Base-by-base conservation (phyloP, 2,329 filamentous ascomycete species). In the Trichophyton verrucosum region DNA sequence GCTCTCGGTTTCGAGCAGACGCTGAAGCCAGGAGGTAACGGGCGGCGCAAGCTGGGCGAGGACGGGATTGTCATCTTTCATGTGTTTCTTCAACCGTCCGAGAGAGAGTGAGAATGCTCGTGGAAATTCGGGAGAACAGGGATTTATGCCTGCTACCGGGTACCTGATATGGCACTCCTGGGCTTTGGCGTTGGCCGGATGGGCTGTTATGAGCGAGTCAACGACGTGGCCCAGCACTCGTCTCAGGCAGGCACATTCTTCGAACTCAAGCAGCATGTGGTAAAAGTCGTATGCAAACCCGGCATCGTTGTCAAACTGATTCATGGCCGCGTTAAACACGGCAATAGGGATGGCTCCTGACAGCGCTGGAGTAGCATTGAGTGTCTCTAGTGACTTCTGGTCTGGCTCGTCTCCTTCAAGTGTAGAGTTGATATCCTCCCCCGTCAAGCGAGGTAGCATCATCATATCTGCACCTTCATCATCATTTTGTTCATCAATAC, bases 281-380 rank as follows among this genome's bases (percentile, higher is more conserved):
- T 94, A 97, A 74, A 96, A 96, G 22, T 81, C 76, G 68, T 87
- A 85, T 2, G 85, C 89, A 5, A 90, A 80, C 0, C 78, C 76
- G 1, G 84, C 74, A 62, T 82, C 82, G 71, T 86, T 84, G 65
- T 88, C 85, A 59, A 87, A 82, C 68, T 96, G 86, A 72, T 87
- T 89, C 76, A 85, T 85, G 4, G 91, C 86, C 22, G 89, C 84
- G 68, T 96, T 90, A 69, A 96, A 96, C 56, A 99, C 89, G 44
- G 92, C 91, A 61, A 91, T 82, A 1, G 94, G 91, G 66, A 99
- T 96, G 15, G 90, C 94, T n/a, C 94, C 94, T 63, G 88, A 89
- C 64, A 96, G 80, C 8, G 90, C 90, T 3, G 92, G 91, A 56
- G 91, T 92, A 61, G 80, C 77, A 42, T 82, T 81, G 15, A 88